Evolutionary conservation across 768 basidiomycete genomes (phyloP).

Genomic region (Lactarius vividus): DNA sequence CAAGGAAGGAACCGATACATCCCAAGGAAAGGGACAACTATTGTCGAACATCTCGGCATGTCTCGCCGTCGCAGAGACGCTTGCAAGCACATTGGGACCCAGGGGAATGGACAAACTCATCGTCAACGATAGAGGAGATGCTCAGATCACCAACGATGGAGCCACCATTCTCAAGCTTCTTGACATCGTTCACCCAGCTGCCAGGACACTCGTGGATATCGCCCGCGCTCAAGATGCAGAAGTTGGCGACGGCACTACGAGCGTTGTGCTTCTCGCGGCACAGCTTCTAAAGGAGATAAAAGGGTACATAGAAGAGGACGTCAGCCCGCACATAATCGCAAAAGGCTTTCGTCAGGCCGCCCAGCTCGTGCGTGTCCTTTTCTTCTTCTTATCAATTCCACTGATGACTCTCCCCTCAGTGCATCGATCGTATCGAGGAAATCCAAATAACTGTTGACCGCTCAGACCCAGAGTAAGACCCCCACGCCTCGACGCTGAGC

Average conservation of each 20-base stretch:
- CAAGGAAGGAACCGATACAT: slow-evolving; percentile 93
- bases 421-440: slow-evolving; percentile 80
- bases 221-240: slow-evolving; percentile 98
- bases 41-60: slow-evolving; percentile 97
- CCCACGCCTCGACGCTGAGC: background rate
- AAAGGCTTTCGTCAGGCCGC: slow-evolving; percentile 90
- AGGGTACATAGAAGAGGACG: slow-evolving; percentile 91
- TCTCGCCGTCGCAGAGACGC: slow-evolving; percentile 86
- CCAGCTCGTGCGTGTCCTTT: slow-evolving; percentile 62
- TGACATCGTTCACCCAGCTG: slow-evolving; percentile 97
- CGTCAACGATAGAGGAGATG: slow-evolving; percentile 88
- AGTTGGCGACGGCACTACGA: slow-evolving; percentile 97
- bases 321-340: slow-evolving; percentile 97
- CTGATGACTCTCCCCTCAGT: slow-evolving; percentile 44
- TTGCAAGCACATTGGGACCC: slow-evolving; percentile 94
- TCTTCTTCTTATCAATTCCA: slow-evolving; percentile 13
- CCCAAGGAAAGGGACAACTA: slow-evolving; percentile 89
- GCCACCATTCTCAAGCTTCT: slow-evolving; percentile 97
- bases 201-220: slow-evolving; percentile 96
- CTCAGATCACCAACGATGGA: slow-evolving; percentile 99
- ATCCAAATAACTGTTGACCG: slow-evolving; percentile 90
- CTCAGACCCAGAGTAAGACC: slow-evolving; percentile 81
- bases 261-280: slow-evolving; percentile 90
- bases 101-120: slow-evolving; percentile 99
- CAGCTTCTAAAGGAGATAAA: slow-evolving; percentile 93